A percentile compares a stretch with the other conserved stretches of the same genome.
Conservation (phyloP, 805 yeast genomes). For the Ogataea trehalophila region DNA sequence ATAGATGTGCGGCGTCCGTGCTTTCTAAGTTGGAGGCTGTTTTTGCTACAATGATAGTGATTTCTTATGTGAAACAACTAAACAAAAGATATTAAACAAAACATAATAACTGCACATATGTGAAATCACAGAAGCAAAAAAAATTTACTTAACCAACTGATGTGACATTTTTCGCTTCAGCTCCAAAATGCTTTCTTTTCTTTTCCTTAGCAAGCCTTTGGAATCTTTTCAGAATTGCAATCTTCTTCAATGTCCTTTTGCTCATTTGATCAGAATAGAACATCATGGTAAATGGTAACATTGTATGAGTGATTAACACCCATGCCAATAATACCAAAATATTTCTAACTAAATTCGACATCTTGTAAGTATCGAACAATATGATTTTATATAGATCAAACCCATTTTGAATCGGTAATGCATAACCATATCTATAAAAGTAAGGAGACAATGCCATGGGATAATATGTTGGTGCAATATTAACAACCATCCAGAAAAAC, state of each 20-base stretch:
- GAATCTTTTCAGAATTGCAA: slow-evolving; percentile 8
- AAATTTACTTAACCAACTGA: no score
- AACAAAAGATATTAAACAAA: no score
- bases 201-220: background rate
- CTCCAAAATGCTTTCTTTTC: background rate
- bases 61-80: no score
- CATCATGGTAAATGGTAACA: slow-evolving; percentile 35
- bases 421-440: slow-evolving; percentile 63
- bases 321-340: slow-evolving; percentile 55
- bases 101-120: no score
- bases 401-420: slow-evolving; percentile 59
- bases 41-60: no score
- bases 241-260: slow-evolving; percentile 10
- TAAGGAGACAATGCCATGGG: slow-evolving; percentile 49
- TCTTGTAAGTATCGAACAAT: slow-evolving; percentile 48
- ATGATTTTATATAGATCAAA: slow-evolving; percentile 53
- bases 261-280: slow-evolving; percentile 12
- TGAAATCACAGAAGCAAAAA: no score
- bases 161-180: no score
- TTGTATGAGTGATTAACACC: slow-evolving; percentile 45
- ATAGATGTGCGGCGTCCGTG: no score
- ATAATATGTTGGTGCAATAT: slow-evolving; percentile 59
- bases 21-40: no score
- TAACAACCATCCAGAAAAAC: slow-evolving; percentile 60
- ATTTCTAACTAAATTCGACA: slow-evolving; percentile 53